phyloP scores from a whole-genome alignment of 306 rosid genomes.

The Acacia acuminata region DNA sequence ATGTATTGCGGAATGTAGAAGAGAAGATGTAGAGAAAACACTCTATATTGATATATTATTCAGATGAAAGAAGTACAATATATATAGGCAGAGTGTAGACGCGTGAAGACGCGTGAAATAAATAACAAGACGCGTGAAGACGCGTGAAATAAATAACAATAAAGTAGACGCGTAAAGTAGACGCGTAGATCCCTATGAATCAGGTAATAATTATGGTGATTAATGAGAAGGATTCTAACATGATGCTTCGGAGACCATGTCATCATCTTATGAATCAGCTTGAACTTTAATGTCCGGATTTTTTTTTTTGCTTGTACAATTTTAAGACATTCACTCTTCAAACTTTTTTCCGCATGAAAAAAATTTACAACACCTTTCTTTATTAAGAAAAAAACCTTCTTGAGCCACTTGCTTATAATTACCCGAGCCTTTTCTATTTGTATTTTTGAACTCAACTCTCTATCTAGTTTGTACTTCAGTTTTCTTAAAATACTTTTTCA shows the following conservation, averaged over 20 bases:
- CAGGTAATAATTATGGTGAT: too few species aligned
- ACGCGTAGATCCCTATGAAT: too few species aligned
- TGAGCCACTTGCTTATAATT: not conserved
- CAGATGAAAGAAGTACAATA: too few species aligned
- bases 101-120: too few species aligned
- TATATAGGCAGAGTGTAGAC: too few species aligned
- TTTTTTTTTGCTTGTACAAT: not conserved
- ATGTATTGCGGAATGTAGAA: too few species aligned
- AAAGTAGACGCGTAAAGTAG: too few species aligned
- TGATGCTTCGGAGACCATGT: not conserved
- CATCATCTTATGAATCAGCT: slow-evolving; percentile 19
- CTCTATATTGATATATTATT: too few species aligned
- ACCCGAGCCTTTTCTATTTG: slow-evolving; percentile 12
- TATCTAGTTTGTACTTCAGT: not conserved
- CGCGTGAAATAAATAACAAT: too few species aligned
- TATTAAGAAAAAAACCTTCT: not conserved
- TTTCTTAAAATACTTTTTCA: not conserved
- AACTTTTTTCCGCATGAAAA: not conserved
- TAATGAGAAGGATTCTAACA: too few species aligned
- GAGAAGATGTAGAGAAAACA: too few species aligned
- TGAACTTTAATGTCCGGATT: not conserved
- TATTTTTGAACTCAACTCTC: not conserved
- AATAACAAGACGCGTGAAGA: too few species aligned
- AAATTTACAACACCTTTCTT: not conserved
- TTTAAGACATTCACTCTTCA: not conserved